Percentiles rank a stretch among this genome's conserved stretches.
These are phyloP conservation scores for Urtica urens DNA, from an alignment of 306 rosid genomes.

Conservation along the genomic window DNA sequence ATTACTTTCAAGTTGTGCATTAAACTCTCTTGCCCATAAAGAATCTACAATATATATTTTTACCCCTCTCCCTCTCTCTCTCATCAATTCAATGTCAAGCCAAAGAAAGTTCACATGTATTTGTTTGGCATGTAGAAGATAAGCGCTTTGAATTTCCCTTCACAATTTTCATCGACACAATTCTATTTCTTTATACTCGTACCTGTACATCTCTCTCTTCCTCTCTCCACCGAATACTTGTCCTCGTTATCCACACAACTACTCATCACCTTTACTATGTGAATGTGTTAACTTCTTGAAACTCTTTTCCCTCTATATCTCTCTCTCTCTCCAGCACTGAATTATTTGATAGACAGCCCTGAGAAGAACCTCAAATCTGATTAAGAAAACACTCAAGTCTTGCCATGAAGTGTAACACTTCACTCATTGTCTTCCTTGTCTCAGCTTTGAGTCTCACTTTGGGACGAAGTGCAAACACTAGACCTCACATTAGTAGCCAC, in stretches of 20 bases:
- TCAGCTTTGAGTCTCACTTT: slow-evolving; percentile 31
- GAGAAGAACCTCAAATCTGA: neutral
- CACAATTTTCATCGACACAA: too few relatives aligned
- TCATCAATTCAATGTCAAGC: slow-evolving; percentile 43
- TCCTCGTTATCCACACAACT: slow-evolving; percentile 36
- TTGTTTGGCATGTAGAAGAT: slow-evolving; percentile 50
- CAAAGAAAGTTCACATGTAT: slow-evolving; percentile 85
- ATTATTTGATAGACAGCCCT: neutral
- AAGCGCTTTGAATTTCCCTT: slow-evolving; percentile 14
- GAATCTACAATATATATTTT: slow-evolving; percentile 13
- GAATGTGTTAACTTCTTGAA: slow-evolving; percentile 11
- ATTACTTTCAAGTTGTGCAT: too few relatives aligned
- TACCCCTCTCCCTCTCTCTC: slow-evolving; percentile 19
- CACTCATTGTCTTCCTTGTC: slow-evolving; percentile 29
- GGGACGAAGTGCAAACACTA: slow-evolving; percentile 24
- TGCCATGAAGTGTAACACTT: slow-evolving; percentile 32
- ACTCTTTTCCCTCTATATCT: slow-evolving; percentile 19
- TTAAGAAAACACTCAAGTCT: neutral
- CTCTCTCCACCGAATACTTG: slow-evolving; percentile 18
- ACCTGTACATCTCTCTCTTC: slow-evolving; percentile 21
- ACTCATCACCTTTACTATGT: slow-evolving; percentile 32
- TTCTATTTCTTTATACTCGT: slow-evolving; percentile 24
- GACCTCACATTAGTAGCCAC: slow-evolving; percentile 33
- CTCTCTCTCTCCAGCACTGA: too few relatives aligned
- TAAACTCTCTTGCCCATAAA: neutral